These are phyloP conservation scores for Litchi chinensis DNA, from an alignment of 345 rosid genomes.

Conservation along the genomic window DNA sequence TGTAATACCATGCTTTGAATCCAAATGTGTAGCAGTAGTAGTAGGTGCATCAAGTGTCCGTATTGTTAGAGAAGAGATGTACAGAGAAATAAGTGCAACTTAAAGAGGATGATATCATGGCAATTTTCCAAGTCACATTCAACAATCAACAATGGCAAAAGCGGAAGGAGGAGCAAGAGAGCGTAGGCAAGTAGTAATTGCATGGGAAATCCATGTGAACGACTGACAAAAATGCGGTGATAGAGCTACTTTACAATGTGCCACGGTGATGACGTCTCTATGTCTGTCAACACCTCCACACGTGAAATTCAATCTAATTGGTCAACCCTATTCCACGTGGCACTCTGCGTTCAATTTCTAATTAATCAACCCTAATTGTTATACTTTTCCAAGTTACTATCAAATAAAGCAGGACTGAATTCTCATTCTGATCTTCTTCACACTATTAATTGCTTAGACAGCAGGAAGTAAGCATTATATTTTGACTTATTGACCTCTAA, in stretches of 20 bases:
- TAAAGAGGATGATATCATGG: not conserved
- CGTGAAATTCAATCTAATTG: constrained; percentile 36
- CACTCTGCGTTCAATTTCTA: not conserved
- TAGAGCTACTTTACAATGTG: constrained; percentile 8
- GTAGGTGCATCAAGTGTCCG: not conserved
- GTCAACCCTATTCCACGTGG: constrained; percentile 24
- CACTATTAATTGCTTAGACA: too few relatives aligned
- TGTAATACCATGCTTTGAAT: too few relatives aligned
- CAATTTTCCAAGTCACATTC: not conserved
- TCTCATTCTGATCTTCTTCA: not conserved
- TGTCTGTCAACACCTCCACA: constrained; percentile 26
- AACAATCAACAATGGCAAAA: not conserved
- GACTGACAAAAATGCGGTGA: constrained; percentile 33
- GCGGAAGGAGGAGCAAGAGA: not conserved
- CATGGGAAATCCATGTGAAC: constrained; percentile 40
- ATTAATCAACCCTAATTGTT: not conserved
- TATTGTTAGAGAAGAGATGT: not conserved
- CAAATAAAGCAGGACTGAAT: not conserved
- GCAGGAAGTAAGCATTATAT: too few relatives aligned
- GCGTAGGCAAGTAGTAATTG: not conserved
- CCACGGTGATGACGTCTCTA: constrained; percentile 20
- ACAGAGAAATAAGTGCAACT: not conserved
- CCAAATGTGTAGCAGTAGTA: not conserved
- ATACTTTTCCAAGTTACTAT: not conserved
- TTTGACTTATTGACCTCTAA: too few relatives aligned